These are phyloP conservation scores for Fusarium sp. DNA, from an alignment of 2,329 filamentous ascomycete genomes.

Conservation along the genomic window DNA sequence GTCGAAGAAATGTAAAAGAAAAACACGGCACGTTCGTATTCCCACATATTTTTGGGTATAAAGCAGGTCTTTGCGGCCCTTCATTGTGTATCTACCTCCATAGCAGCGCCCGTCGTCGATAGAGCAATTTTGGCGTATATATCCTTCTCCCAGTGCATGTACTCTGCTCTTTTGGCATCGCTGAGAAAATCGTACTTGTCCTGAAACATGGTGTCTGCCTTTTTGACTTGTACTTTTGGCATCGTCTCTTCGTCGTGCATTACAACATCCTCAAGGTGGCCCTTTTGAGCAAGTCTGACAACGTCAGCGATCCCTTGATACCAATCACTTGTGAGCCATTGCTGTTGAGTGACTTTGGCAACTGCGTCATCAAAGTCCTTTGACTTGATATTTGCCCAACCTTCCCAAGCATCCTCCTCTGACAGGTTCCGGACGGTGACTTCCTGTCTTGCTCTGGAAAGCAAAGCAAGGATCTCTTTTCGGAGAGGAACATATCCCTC, in stretches of 20 bases:
- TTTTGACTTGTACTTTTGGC: constrained; percentile 57
- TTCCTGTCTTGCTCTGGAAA: constrained; percentile 56
- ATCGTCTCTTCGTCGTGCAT: constrained; percentile 50
- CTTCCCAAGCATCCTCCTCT: constrained; percentile 64
- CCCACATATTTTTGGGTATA: constrained; percentile 41
- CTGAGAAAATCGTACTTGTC: constrained; percentile 78
- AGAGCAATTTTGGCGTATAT: constrained; percentile 69
- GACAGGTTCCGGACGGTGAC: constrained; percentile 53
- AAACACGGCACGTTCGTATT: constrained; percentile 32
- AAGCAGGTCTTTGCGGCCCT: constrained; percentile 44
- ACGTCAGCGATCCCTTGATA: constrained; percentile 69
- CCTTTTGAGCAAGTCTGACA: constrained; percentile 50
- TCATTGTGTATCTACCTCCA: constrained; percentile 52
- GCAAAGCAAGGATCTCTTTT: constrained; percentile 59
- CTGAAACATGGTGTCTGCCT: constrained; percentile 78
- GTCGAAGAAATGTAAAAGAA: constrained; percentile 27
- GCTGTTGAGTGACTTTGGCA: constrained; percentile 64
- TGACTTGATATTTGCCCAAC: constrained; percentile 61
- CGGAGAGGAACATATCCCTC: constrained; percentile 59
- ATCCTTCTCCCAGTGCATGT: constrained; percentile 70
- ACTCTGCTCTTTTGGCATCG: constrained; percentile 70
- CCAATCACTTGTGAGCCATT: constrained; percentile 74
- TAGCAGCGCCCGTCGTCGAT: constrained; percentile 45
- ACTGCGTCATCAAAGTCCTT: constrained; percentile 73
- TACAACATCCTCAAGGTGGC: constrained; percentile 51